These are phyloP conservation scores for Aspergillus sp. DNA, from an alignment of 2,329 filamentous ascomycete genomes.

Conservation along the genomic window DNA sequence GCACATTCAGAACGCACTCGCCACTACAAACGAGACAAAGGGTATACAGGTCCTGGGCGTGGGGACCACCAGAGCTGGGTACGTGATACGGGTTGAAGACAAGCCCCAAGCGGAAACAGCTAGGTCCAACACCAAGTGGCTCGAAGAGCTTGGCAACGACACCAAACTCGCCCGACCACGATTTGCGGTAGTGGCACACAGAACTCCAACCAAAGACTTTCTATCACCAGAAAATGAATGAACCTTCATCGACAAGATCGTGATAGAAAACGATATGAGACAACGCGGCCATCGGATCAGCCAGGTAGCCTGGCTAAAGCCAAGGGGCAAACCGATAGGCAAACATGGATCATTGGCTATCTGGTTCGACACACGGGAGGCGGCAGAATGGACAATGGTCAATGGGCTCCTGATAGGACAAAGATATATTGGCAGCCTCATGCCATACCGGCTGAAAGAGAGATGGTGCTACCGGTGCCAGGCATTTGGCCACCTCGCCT, in stretches of 20 bases:
- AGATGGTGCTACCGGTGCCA: constrained; percentile 23
- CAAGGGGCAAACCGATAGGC: constrained; percentile 23
- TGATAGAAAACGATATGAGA: constrained; percentile 16
- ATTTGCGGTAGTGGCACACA: constrained; percentile 19
- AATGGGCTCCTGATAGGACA: constrained; percentile 22
- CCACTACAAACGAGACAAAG: neutral
- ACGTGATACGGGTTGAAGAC: constrained; percentile 26
- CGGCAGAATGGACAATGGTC: constrained; percentile 21
- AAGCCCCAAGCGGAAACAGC: constrained; percentile 16
- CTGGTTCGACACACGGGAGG: constrained; percentile 25
- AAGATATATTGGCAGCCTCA: constrained; percentile 23
- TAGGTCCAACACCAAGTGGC: constrained; percentile 22
- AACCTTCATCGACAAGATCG: constrained; percentile 17
- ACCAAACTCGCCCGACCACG: constrained; percentile 22
- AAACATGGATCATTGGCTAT: constrained; percentile 13
- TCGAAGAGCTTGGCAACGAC: constrained; percentile 19
- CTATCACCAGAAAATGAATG: constrained; percentile 8
- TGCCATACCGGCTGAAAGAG: constrained; percentile 18
- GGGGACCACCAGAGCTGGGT: constrained; percentile 21
- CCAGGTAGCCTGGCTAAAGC: constrained; percentile 27
- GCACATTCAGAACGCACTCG: neutral
- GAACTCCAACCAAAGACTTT: constrained; percentile 21
- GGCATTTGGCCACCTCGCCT: constrained; percentile 24
- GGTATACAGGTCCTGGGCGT: constrained; percentile 21
- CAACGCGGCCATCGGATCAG: constrained; percentile 22